Base-by-base conservation (phyloP, 768 basidiomycete species). In the Ramaria sp. region DNA sequence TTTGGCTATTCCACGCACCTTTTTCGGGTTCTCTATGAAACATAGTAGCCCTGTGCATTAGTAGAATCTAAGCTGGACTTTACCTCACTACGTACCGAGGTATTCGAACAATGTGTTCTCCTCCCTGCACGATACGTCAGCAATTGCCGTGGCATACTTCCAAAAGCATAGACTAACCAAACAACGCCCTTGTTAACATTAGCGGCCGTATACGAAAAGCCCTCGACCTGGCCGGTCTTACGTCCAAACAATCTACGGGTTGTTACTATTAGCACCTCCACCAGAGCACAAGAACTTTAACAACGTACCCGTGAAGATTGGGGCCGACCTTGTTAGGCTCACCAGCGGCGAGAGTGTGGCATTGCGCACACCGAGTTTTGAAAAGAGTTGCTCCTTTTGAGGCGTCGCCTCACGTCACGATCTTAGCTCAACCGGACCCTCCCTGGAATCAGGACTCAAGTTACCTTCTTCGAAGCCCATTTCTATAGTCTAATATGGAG, bases 311-410 rank as follows among this genome's bases (percentile, higher is more conserved):
- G 69, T 93, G 83, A 27, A 98, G 80, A 79, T 95, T 95, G 47
- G 95, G 95, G 57, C 95, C 95, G 59, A 97, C 92, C 71, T 89
- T 90, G 76, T 92, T 78, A 42, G 82, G 77, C 65, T 83, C 90
- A 56, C 85, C 83, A 63, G 79, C 75, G 56, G 74, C 88, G 61
- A 88, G 71, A 61, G 91, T 96, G 72, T 97, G 94, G 75, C 94
- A 97, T 69, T 96, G 91, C 42, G 87, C 85, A 66, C 89, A 93
- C 58, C 93, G 88, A 59, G 92, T 93, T 78, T 93, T 95, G 86
- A 97, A 97, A 71, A 96, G 86, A 68, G 77, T 75, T 69, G 94
- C 93, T 73, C 94, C 94, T 80, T 94, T 96, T 57, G 66, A 65
- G 67, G 86, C 71, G 76, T 96, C 90, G 83, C 94, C 94, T 80